Percentiles rank a stretch among this genome's conserved stretches.
Evolutionary conservation across 2,329 filamentous ascomycete genomes (phyloP).

Genomic region (Ophiostoma sp.): DNA sequence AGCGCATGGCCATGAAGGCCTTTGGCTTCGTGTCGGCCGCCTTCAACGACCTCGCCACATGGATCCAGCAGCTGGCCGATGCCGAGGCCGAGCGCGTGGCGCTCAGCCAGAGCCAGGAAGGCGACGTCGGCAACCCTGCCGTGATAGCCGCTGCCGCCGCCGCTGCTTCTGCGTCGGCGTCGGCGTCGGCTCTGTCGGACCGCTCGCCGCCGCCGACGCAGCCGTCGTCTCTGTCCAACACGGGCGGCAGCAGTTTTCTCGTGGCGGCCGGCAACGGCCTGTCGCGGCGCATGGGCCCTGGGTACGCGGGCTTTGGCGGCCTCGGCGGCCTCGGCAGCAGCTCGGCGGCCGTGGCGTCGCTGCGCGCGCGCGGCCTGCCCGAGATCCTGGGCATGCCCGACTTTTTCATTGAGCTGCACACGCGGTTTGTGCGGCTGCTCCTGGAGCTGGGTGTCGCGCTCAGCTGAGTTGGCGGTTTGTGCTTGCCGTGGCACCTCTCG

Average conservation of each 20-base stretch:
- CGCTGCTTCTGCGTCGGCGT: constrained; percentile 31
- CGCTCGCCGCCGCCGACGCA: constrained; percentile 26
- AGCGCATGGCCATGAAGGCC: constrained; percentile 59
- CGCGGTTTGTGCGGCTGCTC: constrained; percentile 57
- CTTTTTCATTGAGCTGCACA: constrained; percentile 62
- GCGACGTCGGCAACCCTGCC: neutral
- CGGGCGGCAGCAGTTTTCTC: constrained; percentile 49
- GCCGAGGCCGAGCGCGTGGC: constrained; percentile 51
- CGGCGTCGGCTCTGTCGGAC: constrained; percentile 27
- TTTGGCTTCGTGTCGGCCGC: constrained; percentile 57
- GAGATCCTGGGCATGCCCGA: constrained; percentile 62
- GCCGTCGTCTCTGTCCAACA: constrained; percentile 30
- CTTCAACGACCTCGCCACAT: constrained; percentile 58
- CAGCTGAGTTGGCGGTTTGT: constrained; percentile 29
- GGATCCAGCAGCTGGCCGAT: constrained; percentile 62
- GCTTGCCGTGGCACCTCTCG: no score
- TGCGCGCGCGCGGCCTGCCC: constrained; percentile 56
- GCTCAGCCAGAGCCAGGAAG: neutral
- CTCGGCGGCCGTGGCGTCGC: constrained; percentile 44
- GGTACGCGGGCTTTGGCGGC: constrained; percentile 49
- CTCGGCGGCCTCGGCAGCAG: constrained; percentile 42
- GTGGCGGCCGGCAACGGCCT: constrained; percentile 50
- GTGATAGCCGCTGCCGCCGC: constrained; percentile 1
- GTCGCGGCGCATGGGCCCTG: constrained; percentile 53
- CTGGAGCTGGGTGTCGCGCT: constrained; percentile 53